Base-by-base conservation (phyloP, 208 protist species). In the Wallacemonas sp. region DNA sequence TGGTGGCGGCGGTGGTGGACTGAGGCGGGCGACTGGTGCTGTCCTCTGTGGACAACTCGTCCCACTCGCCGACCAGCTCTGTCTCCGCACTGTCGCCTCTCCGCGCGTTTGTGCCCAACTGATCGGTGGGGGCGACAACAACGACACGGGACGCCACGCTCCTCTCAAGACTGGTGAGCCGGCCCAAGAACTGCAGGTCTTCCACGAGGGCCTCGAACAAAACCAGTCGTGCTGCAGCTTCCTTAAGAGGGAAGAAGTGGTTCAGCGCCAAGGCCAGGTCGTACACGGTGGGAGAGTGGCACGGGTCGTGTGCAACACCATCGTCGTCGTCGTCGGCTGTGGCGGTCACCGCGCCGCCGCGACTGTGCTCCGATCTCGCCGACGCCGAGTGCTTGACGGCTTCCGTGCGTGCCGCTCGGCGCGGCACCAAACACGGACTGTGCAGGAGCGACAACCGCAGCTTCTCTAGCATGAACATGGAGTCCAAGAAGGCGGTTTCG, bases 401-500 rank as follows among this genome's bases (percentile, higher is more conserved):
- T 13, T 6, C 34, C 17, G 10, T 41, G 10, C 12, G 37, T 41
- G 17, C 10, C 37, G 12, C 12, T 15, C 37, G 10, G 37, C 37
- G 37, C 37, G 37, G 37, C 37, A 15, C 37, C 17, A 39, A 67
- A 26, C 58, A 38, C 36, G 26, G 32, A 46, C 67, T 66, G 65
- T 63, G 45, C 41, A 65, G 55, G 41, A 87, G 67, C 38, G 75
- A 52, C 26, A 76, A 33, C 9, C 64, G 66, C 33, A 89, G 75
- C 62, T 85, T 85, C 41, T 86, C 79, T 22, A 82, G 57, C 63
- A 83, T 71, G 2, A 78, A 53, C 37, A 82, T 52, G 41, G 39
- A 52, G 59, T 87, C 79, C 37, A 80, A 63, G 38, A 79, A 72
- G 19, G 73, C 76, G 17, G 68, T 37, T 53, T 90, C 83, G 5